Conservation (phyloP, 768 basidiomycete species). For the Coprinopsis cinerea region DNA sequence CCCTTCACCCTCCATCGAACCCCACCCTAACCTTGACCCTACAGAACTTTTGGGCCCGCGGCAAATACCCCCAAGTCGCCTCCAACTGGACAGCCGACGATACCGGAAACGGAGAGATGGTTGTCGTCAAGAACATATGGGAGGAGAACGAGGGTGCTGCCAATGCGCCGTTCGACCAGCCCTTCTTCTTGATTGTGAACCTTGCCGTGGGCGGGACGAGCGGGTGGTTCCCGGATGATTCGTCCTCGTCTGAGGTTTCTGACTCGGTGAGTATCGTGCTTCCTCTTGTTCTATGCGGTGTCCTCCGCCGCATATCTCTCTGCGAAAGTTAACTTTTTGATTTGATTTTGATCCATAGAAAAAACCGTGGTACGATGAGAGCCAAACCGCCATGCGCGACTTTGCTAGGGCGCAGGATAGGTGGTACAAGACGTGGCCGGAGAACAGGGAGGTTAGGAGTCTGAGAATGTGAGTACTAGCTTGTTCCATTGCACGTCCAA, state of each 20-base stretch:
- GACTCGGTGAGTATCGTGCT: too few relatives aligned
- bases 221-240: constrained; percentile 91
- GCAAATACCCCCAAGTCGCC: constrained; percentile 56
- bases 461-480: constrained; percentile 59
- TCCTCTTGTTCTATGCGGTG: too few relatives aligned
- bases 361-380: constrained; percentile 77
- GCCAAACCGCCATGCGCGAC: constrained; percentile 61
- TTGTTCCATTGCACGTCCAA: constrained; percentile 10
- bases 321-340: too few relatives aligned
- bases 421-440: constrained; percentile 73
- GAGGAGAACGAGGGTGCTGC: constrained; percentile 33
- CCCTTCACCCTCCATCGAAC: constrained; percentile 17
- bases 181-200: constrained; percentile 74
- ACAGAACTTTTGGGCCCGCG: constrained; percentile 16
- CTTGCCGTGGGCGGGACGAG: constrained; percentile 77
- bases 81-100: constrained; percentile 46
- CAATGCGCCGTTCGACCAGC: constrained; percentile 77
- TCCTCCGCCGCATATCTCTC: too few relatives aligned
- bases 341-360: too few relatives aligned
- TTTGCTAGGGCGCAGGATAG: constrained; percentile 54
- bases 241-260: too few relatives aligned
- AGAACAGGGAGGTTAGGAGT: constrained; percentile 47
- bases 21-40: not conserved
- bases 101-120: constrained; percentile 20
- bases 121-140: constrained; percentile 65